These are phyloP conservation scores for Mucor velutinosus DNA, from an alignment of 371 early-diverging fungal species.

Conservation along the genomic window DNA sequence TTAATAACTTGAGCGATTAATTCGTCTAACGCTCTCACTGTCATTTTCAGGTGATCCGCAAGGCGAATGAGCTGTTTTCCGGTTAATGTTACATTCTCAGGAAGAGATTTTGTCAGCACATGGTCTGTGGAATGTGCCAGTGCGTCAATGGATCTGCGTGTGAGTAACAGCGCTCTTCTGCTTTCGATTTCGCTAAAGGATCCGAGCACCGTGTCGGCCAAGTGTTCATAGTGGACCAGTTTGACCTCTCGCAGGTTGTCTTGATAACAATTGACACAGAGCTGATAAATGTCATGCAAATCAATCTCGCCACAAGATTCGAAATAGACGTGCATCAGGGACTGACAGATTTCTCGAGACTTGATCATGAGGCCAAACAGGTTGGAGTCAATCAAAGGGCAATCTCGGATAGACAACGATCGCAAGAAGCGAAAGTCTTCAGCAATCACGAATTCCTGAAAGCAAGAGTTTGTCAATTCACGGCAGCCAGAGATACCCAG, in stretches of 20 bases:
- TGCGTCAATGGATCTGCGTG: constrained; percentile 21
- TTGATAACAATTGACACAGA: background rate
- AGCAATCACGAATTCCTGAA: background rate
- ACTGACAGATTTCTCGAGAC: background rate
- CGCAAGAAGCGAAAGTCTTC: background rate
- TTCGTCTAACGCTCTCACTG: background rate
- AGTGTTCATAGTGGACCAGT: constrained; percentile 4
- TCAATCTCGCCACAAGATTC: constrained; percentile 19
- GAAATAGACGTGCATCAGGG: constrained; percentile 14
- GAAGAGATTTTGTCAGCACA: constrained; percentile 6
- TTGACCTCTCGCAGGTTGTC: background rate
- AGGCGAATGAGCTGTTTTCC: constrained; percentile 24
- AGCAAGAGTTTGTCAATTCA: background rate
- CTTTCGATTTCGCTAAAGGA: background rate
- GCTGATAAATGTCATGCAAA: constrained; percentile 18
- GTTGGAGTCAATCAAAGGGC: constrained; percentile 13
- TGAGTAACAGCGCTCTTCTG: constrained; percentile 4
- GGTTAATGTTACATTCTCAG: constrained; percentile 16
- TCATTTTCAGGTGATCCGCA: constrained; percentile 18
- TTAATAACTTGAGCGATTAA: constrained; percentile 14
- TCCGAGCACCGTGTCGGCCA: background rate
- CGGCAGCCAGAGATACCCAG: constrained; percentile 9
- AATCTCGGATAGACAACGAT: constrained; percentile 14
- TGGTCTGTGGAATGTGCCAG: constrained; percentile 19
- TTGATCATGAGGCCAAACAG: background rate